A percentile compares a stretch with the other conserved stretches of the same genome.
Evolutionary conservation across 129 eudicot genomes (phyloP).

Genomic region (Artemisia argyi): DNA sequence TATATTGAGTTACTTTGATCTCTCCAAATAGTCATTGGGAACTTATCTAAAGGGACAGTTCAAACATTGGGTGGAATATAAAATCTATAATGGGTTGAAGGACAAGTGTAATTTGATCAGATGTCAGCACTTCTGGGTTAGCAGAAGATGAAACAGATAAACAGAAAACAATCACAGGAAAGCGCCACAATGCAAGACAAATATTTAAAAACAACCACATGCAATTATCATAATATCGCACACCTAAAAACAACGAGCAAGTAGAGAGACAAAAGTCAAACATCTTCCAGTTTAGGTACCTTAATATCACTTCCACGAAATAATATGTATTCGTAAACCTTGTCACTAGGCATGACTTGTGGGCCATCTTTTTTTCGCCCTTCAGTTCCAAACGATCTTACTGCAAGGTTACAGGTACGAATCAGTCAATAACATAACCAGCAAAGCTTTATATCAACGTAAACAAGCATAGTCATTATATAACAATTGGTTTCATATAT

Average conservation of each 20-base stretch:
- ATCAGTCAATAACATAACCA: conserved; percentile 15
- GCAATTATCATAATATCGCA: background rate
- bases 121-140: too few species aligned
- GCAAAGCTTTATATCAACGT: background rate
- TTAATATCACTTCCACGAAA: conserved; percentile 94
- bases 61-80: too few species aligned
- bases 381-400: conserved; percentile 88
- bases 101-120: too few species aligned
- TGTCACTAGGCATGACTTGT: conserved; percentile 85
- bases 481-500: conserved; percentile 2
- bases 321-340: conserved; percentile 81
- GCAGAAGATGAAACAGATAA: too few species aligned
- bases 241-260: background rate
- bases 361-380: conserved; percentile 89
- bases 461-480: conserved; percentile 2
- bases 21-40: too few species aligned
- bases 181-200: too few species aligned
- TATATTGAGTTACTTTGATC: too few species aligned
- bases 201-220: background rate
- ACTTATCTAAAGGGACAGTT: too few species aligned
- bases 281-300: conserved; percentile 38
- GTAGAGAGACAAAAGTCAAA: conserved; percentile 9
- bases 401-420: conserved; percentile 44
- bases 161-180: too few species aligned
- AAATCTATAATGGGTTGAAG: too few species aligned